Evolutionary conservation across 257 asterid species (phyloP), one percentile per base, ranked within the genome.

Genomic region (Jacaranda mimosifolia): DNA sequence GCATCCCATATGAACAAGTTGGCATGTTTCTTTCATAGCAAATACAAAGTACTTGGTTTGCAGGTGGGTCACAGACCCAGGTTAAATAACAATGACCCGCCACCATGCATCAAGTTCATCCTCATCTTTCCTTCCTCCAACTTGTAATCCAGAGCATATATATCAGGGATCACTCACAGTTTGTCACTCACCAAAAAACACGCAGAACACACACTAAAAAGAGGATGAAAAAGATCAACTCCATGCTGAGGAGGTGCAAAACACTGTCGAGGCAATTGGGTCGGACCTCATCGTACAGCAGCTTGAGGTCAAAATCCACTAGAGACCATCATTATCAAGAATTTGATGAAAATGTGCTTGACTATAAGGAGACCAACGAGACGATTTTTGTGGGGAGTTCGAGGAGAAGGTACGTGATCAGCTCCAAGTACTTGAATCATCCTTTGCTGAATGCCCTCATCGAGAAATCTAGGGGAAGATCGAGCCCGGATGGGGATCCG

Each of bases 301-400:
- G 87, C 80, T 51, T 92, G n/a, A 75, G 96, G 77, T 89, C 96
- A 75, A 89, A 77, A 72, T 90, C 93, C 17, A 66, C 84, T 12
- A 55, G 86, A 52, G 90, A 83, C 6, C 77, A 68, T 42, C 1
- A 5, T 64, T 74, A 63, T 60, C 62, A 79, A 26, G 75, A 78
- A 6, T 21, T 69, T 38, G 53, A 70, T 58, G 69, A 17, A 4
- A 51, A 43, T 49, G 35, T 12, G 53, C 72, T 73, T 19, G 71
- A 49, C 35, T 72, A 2, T 26, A 26, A 68, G 59, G 74, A 81
- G 56, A 18, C 69, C 21, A 73, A 70, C 19, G 87, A 87, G 81
- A 85, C 90, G 4, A 70, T 92, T 12, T 79, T 85, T 4, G 96
- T 92, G 1, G 97, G 97, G 63, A 90, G 86, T 72, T 76, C 91